Percentiles rank a stretch among this genome's conserved stretches.
Conservation (phyloP, 2,329 filamentous ascomycete species). For the Paecilomyces sp. region DNA sequence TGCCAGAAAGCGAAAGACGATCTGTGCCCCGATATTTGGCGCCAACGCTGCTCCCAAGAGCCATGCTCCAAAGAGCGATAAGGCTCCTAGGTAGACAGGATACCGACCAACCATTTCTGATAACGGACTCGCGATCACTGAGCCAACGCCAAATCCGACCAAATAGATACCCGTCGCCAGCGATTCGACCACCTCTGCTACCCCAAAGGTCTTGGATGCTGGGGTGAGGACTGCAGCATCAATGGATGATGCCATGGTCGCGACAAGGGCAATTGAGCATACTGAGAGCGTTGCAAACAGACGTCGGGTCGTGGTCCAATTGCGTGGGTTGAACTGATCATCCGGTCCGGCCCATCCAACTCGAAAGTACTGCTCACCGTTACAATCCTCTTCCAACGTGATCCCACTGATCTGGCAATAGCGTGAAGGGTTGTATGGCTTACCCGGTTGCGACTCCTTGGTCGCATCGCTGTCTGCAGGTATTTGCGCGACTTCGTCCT, state of each 20-base stretch:
- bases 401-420: background rate
- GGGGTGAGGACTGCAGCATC: constrained; percentile 43
- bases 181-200: constrained; percentile 45
- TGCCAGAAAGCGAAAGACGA: constrained; percentile 45
- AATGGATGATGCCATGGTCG: constrained; percentile 47
- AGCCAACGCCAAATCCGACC: constrained; percentile 43
- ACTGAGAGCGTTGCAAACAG: constrained; percentile 37
- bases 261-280: constrained; percentile 43
- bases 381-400: background rate
- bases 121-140: constrained; percentile 42
- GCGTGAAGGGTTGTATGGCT: background rate
- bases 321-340: constrained; percentile 33
- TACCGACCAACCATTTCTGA: constrained; percentile 45
- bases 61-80: constrained; percentile 43
- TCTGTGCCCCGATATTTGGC: constrained; percentile 43
- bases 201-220: constrained; percentile 40
- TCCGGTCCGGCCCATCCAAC: constrained; percentile 33
- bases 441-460: background rate
- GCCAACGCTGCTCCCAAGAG: constrained; percentile 42
- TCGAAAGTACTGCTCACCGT: constrained; percentile 18
- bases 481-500: background rate
- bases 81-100: constrained; percentile 41
- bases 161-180: constrained; percentile 39
- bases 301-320: constrained; percentile 27
- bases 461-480: background rate